phyloP scores from a whole-genome alignment of 192 early-diverging fungal genomes.

The Entophlyctis luteolus region DNA sequence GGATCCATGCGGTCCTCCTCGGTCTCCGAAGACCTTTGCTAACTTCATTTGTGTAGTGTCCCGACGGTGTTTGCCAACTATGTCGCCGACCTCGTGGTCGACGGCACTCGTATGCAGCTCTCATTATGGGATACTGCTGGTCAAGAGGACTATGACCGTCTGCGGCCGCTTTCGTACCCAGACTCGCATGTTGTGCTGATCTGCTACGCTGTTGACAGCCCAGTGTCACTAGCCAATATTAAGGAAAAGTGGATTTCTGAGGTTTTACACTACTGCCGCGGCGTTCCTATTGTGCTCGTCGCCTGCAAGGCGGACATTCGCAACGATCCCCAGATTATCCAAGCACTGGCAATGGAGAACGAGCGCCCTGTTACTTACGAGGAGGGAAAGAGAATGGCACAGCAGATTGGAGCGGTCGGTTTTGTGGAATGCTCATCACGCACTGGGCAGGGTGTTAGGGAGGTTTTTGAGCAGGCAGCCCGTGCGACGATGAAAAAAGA shows the following conservation, averaged over 20 bases:
- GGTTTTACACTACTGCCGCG: slow-evolving; percentile 81
- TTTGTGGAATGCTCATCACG: slow-evolving; percentile 93
- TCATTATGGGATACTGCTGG: slow-evolving; percentile 97
- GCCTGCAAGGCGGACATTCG: slow-evolving; percentile 87
- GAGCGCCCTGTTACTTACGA: slow-evolving; percentile 68
- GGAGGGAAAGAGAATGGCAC: slow-evolving; percentile 69
- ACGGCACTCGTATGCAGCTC: slow-evolving; percentile 80
- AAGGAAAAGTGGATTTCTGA: slow-evolving; percentile 85
- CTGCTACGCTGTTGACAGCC: slow-evolving; percentile 82
- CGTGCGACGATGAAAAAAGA: slow-evolving; percentile 38
- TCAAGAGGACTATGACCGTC: slow-evolving; percentile 94
- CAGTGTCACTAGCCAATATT: slow-evolving; percentile 72
- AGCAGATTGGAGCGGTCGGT: slow-evolving; percentile 76
- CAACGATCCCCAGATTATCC: slow-evolving; percentile 72
- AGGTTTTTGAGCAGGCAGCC: slow-evolving; percentile 15
- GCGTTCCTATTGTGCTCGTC: slow-evolving; percentile 79
- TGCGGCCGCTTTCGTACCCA: slow-evolving; percentile 87
- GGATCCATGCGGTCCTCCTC: neutral
- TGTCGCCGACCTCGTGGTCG: slow-evolving; percentile 81
- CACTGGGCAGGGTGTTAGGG: slow-evolving; percentile 61
- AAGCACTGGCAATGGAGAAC: slow-evolving; percentile 67
- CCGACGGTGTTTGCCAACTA: slow-evolving; percentile 83
- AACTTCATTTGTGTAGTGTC: no score
- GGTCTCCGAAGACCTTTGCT: no score
- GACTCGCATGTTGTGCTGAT: slow-evolving; percentile 91